Evolutionary conservation across 345 rosid species (phyloP), one percentile per base, ranked within the genome.

Genomic region (Jatropha curcas): DNA sequence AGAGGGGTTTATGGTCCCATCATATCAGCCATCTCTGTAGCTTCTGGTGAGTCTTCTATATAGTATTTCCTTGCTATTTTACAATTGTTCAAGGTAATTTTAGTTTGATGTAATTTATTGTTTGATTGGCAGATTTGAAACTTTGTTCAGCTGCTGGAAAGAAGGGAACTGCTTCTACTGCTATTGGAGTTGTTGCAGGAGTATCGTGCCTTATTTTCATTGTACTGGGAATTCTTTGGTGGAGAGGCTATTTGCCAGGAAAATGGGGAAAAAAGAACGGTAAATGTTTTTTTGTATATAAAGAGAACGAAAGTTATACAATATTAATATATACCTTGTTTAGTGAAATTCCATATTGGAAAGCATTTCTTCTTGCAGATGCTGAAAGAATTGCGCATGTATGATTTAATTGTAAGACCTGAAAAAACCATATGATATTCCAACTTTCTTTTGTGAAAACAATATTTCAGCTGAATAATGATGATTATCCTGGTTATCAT

Each of bases 1-100:
- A 34, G 78, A 53, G 76, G 82, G n/a, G 71, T 59, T 60, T 79
- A 74, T 43, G 78, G 82, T 17, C 79, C 70, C 65, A 52, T 79
- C 19, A 60, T 79, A 65, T 79, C 79, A n/a, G 70, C 73, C 55
- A 71, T 79, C 28, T 79, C 75, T 70, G 73, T 74, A 16, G 46
- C 31, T 50, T 75, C 65, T 30, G 73, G 82, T 79, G 28, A 71
- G 79, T 64, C 17, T 31, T 62, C 11, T 20, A 14, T n/a, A 41
- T 28, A 20, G 13, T 19, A 65, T 65, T 74, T 11, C 20, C 35
- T n/a, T 19, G 16, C 7, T 11, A 1, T 65, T 5, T 17, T 64
- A 4, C 17, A 65, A 25, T 5, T 41, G 11, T 30, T 61, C 9
- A 11, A 41, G 4, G 50, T 5, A 17, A 31, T 17, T 31, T 60